Evolutionary conservation across 2,329 filamentous ascomycete species (phyloP), one percentile per base, ranked within the genome.

Genomic region (Bipolaris victoriae): DNA sequence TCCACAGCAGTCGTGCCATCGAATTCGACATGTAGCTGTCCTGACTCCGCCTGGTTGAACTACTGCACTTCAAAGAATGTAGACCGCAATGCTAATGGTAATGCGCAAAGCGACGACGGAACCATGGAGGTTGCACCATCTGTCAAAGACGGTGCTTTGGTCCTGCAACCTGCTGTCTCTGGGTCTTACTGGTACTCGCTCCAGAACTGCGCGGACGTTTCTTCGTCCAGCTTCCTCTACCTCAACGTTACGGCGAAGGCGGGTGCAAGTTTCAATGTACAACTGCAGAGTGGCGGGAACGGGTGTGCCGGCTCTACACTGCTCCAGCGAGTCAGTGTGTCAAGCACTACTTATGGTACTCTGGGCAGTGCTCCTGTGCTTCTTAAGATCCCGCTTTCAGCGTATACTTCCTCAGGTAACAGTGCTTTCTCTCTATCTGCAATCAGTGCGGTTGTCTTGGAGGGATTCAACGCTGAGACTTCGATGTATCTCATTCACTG

Each of bases 151-250:
- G 50, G 50, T 3, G 55, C 49, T 29, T 15, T 57, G 3, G 49
- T 54, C 3, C 45, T 57, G 3, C 55, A 57, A 39, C 55, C 55
- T 11, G 36, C 29, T 10, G 7, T 57, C 2, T 45, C 55, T 9
- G 55, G 55, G 18, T 57, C 55, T 1, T 57, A 57, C 9, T 57
- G 55, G 55, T 57, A 57, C 55, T 57, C 55, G 39, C 45, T 57
- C 2, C 55, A 57, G 9, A 54, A 49, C 39, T 57, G 55, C 6
- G 43, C 18, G 2, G 55, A 57, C 24, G n/a, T 54, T 7, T 57
- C 55, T 2, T 1, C 44, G 1, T 54, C 44, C 3, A 10, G 22
- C 1, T 49, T 33, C 37, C 55, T 57, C 9, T n/a, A 36, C 11
- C 37, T 57, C 24, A 57, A 54, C 24, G 55, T 57, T 24, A 57